Percentiles rank a stretch among this genome's conserved stretches.
Conservation (phyloP, 176 grass and related monocot genomes). For the Dendrocalamus sinicus region DNA sequence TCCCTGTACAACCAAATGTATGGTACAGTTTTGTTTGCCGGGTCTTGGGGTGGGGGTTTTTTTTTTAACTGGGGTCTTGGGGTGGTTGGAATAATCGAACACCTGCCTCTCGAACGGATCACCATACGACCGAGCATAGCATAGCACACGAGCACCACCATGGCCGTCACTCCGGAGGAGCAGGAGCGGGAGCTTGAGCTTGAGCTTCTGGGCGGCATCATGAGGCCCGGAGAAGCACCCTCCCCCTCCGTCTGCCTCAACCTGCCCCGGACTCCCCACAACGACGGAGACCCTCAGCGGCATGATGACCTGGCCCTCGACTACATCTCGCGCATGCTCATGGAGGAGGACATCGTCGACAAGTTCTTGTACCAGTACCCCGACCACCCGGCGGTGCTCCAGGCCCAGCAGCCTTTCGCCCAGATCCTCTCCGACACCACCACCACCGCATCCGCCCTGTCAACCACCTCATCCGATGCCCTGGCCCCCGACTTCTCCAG, state of each 20-base stretch:
- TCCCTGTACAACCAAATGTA: no score
- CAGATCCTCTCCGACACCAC: conserved; percentile 26
- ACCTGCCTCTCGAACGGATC: no score
- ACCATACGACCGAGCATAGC: no score
- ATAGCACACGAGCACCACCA: no score
- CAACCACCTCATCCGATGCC: neutral
- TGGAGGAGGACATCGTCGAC: conserved; percentile 49
- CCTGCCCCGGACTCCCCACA: neutral
- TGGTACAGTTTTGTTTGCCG: no score
- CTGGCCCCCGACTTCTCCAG: neutral
- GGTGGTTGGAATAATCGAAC: no score
- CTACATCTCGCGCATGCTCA: conserved; percentile 37
- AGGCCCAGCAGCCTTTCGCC: neutral
- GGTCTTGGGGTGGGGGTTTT: no score
- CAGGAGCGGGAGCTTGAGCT: no score
- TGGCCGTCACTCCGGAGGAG: no score
- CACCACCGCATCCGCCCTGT: neutral
- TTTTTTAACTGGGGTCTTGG: no score
- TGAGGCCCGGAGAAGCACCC: neutral
- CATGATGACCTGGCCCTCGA: neutral
- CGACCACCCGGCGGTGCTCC: neutral
- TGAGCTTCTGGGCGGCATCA: no score
- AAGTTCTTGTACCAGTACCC: conserved; percentile 29
- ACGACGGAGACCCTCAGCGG: no score
- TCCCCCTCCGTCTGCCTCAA: neutral